Evolutionary conservation across 2,329 filamentous ascomycete genomes (phyloP).

Genomic region (Fusarium haematococcum): DNA sequence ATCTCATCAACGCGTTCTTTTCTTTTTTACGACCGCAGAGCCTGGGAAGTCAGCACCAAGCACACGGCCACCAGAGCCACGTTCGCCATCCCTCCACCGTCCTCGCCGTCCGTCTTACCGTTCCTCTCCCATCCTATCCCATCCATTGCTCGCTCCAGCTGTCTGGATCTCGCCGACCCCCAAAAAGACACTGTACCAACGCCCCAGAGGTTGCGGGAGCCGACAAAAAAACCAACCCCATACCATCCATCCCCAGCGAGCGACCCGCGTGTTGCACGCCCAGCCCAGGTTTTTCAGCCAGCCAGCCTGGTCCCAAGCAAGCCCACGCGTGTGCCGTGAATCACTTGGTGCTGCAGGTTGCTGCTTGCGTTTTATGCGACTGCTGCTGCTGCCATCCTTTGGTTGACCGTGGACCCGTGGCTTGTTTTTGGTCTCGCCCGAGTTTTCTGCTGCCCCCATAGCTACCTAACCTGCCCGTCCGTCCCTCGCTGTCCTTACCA

Average conservation of each 20-base stretch:
- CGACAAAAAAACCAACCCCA: slow-evolving; percentile 26
- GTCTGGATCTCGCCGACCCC: background rate
- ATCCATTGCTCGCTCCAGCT: background rate
- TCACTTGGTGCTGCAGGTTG: slow-evolving; percentile 39
- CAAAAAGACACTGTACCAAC: slow-evolving; percentile 3
- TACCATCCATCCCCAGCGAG: slow-evolving; percentile 17
- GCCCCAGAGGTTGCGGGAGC: background rate
- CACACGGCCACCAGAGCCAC: slow-evolving; percentile 32
- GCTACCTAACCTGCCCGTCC: slow-evolving; percentile 32
- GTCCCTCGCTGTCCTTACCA: slow-evolving; percentile 26
- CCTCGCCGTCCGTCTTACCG: slow-evolving; percentile 1
- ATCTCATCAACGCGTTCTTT: slow-evolving; percentile 44
- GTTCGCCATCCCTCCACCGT: slow-evolving; percentile 24
- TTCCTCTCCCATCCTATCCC: background rate
- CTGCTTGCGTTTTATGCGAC: slow-evolving; percentile 50
- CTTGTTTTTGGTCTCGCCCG: slow-evolving; percentile 37
- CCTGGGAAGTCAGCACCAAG: slow-evolving; percentile 40
- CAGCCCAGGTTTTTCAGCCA: slow-evolving; percentile 20
- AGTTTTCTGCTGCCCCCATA: slow-evolving; percentile 38
- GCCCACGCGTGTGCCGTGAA: slow-evolving; percentile 35
- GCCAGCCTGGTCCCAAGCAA: slow-evolving; percentile 24
- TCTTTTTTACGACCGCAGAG: slow-evolving; percentile 41
- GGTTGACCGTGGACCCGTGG: slow-evolving; percentile 46
- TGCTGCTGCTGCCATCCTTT: slow-evolving; percentile 42
- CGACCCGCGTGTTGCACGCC: slow-evolving; percentile 20